Conservation (phyloP, 305 asterid genomes). For the Fraxinus sp. region DNA sequence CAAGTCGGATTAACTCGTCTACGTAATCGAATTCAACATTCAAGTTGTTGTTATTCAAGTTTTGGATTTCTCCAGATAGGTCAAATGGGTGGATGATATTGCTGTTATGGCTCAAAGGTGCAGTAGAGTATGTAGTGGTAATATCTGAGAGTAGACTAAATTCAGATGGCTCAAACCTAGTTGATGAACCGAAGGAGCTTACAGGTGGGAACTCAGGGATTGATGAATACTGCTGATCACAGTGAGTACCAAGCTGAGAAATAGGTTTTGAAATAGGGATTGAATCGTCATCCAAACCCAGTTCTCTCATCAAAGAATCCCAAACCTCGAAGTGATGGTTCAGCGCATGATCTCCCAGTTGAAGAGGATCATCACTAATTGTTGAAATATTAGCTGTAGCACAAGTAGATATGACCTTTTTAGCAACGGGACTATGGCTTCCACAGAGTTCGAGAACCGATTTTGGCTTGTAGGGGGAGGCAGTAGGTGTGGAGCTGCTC, state of each 20-base stretch:
- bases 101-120: constrained; percentile 17
- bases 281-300: constrained; percentile 70
- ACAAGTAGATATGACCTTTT: constrained; percentile 26
- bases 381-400: constrained; percentile 23
- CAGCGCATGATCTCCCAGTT: constrained; percentile 69
- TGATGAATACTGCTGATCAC: constrained; percentile 30
- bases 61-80: constrained; percentile 7
- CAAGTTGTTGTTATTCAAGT: constrained; percentile 23
- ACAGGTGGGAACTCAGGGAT: constrained; percentile 46
- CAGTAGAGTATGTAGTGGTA: not conserved
- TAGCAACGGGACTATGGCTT: constrained; percentile 63
- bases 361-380: constrained; percentile 48
- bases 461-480: constrained; percentile 71
- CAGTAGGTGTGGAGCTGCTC: not conserved
- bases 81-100: constrained; percentile 30
- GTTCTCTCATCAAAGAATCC: constrained; percentile 35
- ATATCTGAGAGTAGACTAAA: constrained; percentile 48
- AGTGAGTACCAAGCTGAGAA: constrained; percentile 20
- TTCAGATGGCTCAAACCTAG: constrained; percentile 41
- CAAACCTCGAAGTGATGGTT: constrained; percentile 57
- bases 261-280: constrained; percentile 27
- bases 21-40: constrained; percentile 63
- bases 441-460: constrained; percentile 83
- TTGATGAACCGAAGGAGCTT: constrained; percentile 40
- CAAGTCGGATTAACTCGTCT: constrained; percentile 75